Base-by-base conservation (phyloP, 345 rosid genomes). In the Sisymbrium altissimum region DNA sequence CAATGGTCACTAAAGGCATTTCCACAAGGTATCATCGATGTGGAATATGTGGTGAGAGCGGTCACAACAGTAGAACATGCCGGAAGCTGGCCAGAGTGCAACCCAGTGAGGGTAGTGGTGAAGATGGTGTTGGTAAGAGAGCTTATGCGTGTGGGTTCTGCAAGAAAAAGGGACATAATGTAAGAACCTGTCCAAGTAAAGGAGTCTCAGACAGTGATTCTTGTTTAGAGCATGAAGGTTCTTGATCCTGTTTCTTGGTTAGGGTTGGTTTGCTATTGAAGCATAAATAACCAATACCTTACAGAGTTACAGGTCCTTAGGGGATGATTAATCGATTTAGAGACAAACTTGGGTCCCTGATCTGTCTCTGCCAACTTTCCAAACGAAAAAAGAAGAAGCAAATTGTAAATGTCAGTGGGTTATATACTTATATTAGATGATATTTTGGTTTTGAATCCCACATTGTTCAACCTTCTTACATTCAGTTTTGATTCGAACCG, bases 61-160 rank as follows among this genome's bases (percentile, higher is more conserved):
- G 97, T 77, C 98, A 93, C 74, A 93, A 93, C 56, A 79, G 87
- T n/a, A 81, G 91, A 81, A 88, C 89, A 10, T 90, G 93, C 73
- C 80, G 77, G 25, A 78, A 57, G 71, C 81, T 70, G 48, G 53
- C 27, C 0, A 75, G 84, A 43, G 64, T 54, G 53, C 67, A 72
- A 33, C 53, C 30, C 4, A 45, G 32, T 13, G 39, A 30, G 38
- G 1, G 3, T 46, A 48, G 45, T 56, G 57, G 2, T 6, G 61
- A 13, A 40, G 64, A 60, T 17, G 25, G 64, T 72, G 48, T 73
- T 57, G 50, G 40, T 11, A 75, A 67, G 21, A 73, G 84, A 73
- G 18, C 5, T 5, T 82, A 79, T 72, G 77, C 79, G 18, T 88
- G 97, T 78, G 67, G 85, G 44, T 65, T 80, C 17, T 90, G 93